These are phyloP conservation scores for Fusarium stilboides DNA, from an alignment of 2,329 filamentous ascomycete species.

Conservation along the genomic window DNA sequence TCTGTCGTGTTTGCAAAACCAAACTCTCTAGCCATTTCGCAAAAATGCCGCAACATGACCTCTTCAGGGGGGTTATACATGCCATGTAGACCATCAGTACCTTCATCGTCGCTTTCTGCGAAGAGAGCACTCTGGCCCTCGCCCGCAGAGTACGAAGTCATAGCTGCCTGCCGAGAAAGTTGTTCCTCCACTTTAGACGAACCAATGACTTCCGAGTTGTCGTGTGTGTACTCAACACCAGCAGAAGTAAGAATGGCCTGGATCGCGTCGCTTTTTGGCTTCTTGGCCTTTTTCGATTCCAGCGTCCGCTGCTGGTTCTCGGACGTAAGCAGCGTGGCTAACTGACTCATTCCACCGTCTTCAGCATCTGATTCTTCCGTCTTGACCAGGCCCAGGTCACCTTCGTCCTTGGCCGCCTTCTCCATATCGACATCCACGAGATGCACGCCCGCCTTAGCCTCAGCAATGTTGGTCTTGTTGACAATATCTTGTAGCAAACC, in stretches of 20 bases:
- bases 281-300: conserved; percentile 55
- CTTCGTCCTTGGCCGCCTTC: conserved; percentile 69
- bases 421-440: conserved; percentile 84
- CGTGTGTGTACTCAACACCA: conserved; percentile 95
- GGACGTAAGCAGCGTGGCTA: conserved; percentile 70
- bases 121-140: conserved; percentile 72
- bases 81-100: conserved; percentile 53
- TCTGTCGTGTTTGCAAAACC: conserved; percentile 83
- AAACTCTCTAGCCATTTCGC: conserved; percentile 86
- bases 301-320: conserved; percentile 62
- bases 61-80: conserved; percentile 80
- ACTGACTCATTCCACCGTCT: conserved; percentile 78
- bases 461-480: conserved; percentile 97
- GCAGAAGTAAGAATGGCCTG: conserved; percentile 90
- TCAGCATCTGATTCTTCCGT: conserved; percentile 69
- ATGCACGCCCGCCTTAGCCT: conserved; percentile 87
- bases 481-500: conserved; percentile 94
- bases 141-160: conserved; percentile 63
- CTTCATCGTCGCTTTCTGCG: conserved; percentile 61
- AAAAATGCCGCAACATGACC: conserved; percentile 87
- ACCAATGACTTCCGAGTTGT: conserved; percentile 95
- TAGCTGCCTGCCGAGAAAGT: conserved; percentile 82
- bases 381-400: conserved; percentile 60
- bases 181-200: conserved; percentile 92
- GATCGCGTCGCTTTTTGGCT: conserved; percentile 77